These are phyloP conservation scores for Arabidopsis hybrid DNA, from an alignment of 441 rosid genomes.

Conservation along the genomic window DNA sequence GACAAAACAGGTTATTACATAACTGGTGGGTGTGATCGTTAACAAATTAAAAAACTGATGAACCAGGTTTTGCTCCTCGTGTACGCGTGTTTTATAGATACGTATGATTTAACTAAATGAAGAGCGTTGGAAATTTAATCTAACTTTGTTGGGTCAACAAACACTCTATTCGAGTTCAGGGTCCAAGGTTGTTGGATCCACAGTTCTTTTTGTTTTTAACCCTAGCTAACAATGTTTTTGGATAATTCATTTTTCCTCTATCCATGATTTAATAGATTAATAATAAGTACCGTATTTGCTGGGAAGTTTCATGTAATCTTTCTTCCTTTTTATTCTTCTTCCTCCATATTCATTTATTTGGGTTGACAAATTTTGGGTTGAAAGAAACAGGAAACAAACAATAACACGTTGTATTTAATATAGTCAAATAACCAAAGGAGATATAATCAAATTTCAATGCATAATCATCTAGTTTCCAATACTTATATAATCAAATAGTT, in stretches of 20 bases:
- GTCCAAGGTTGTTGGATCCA: constrained; percentile 40
- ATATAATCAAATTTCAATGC: constrained; percentile 20
- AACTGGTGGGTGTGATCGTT: constrained; percentile 37
- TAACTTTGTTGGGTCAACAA: constrained; percentile 46
- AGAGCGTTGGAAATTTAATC: constrained; percentile 38
- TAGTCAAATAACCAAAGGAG: constrained; percentile 5
- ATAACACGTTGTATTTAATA: constrained; percentile 21
- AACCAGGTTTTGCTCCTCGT: constrained; percentile 32
- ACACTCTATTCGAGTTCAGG: constrained; percentile 27
- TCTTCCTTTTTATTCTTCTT: not conserved
- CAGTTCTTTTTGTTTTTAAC: constrained; percentile 16
- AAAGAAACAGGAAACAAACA: constrained; percentile 25
- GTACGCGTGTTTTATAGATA: constrained; percentile 37
- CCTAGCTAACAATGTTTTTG: constrained; percentile 11
- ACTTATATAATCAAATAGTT: not conserved
- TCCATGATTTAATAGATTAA: not conserved
- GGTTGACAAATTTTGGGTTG: constrained; percentile 28
- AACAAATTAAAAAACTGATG: constrained; percentile 18
- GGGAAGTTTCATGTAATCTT: constrained; percentile 8
- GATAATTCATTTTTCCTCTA: constrained; percentile 3
- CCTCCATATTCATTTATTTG: constrained; percentile 19
- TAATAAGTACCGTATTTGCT: not conserved
- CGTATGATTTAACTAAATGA: constrained; percentile 26
- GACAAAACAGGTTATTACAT: constrained; percentile 44
- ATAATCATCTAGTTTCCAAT: constrained; percentile 2